Percentiles rank a stretch among this genome's conserved stretches.
phyloP scores from a whole-genome alignment of 345 rosid genomes.

The Hirschfeldia incana region DNA sequence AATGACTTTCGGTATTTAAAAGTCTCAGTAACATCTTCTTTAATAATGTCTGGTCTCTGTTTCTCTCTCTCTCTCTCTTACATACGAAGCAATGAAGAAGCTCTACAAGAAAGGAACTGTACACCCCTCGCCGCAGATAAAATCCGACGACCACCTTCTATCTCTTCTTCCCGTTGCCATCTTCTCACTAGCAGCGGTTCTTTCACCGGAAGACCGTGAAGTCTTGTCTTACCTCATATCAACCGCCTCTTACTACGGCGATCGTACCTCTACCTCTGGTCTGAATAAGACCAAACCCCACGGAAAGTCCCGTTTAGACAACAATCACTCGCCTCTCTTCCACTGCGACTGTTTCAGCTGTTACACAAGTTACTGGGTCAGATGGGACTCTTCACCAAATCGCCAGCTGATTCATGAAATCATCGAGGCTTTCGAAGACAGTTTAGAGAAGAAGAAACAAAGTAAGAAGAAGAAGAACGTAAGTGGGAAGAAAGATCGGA shows the following conservation, averaged over 20 bases:
- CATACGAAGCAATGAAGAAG: constrained; percentile 60
- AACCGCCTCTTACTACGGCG: constrained; percentile 39
- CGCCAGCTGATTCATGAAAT: constrained; percentile 80
- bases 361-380: constrained; percentile 76
- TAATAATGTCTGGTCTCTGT: constrained; percentile 14
- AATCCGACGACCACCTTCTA: constrained; percentile 54
- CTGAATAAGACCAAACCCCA: constrained; percentile 21
- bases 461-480: constrained; percentile 33
- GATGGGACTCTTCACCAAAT: constrained; percentile 82
- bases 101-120: constrained; percentile 68
- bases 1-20: constrained; percentile 30
- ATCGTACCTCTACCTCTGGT: constrained; percentile 19
- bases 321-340: constrained; percentile 55
- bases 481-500: constrained; percentile 42
- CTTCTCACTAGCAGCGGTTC: constrained; percentile 62
- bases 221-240: constrained; percentile 68
- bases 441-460: constrained; percentile 32
- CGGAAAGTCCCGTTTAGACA: constrained; percentile 17
- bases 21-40: constrained; percentile 22
- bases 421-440: constrained; percentile 74
- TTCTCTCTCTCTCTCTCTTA: constrained; percentile 17
- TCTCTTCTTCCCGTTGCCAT: constrained; percentile 72
- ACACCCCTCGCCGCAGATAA: constrained; percentile 61
- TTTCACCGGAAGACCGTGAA: constrained; percentile 64
- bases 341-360: constrained; percentile 77